Percentiles rank a stretch among this genome's conserved stretches.
Conservation (phyloP, 495 filamentous ascomycete genomes). For the Aeminium ludgeri region DNA sequence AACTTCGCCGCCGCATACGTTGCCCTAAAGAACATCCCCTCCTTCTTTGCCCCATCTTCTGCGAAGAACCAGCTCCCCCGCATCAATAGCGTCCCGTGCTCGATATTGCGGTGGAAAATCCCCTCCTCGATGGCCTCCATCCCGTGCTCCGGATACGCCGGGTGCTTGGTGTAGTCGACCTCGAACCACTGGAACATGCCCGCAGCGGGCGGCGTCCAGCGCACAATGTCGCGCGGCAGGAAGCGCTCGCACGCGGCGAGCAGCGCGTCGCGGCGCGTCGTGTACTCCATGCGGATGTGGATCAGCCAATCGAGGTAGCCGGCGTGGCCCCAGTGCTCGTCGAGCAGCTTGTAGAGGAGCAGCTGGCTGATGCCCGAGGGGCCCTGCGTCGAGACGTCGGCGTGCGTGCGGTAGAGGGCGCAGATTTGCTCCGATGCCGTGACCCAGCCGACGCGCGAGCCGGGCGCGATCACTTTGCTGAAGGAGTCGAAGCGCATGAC, state of each 20-base stretch:
- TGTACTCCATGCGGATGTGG: slow-evolving; percentile 67
- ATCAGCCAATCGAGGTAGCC: slow-evolving; percentile 87
- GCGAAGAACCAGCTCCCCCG: slow-evolving; percentile 83
- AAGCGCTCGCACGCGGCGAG: slow-evolving; percentile 69
- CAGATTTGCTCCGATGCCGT: slow-evolving; percentile 67
- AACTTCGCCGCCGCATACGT: slow-evolving; percentile 71
- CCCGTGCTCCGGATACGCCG: slow-evolving; percentile 29
- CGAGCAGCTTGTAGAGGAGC: slow-evolving; percentile 71
- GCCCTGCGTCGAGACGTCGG: slow-evolving; percentile 66
- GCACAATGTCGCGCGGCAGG: slow-evolving; percentile 59
- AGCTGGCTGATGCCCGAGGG: slow-evolving; percentile 71
- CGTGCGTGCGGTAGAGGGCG: slow-evolving; percentile 58
- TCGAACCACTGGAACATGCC: slow-evolving; percentile 97
- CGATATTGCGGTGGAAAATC: slow-evolving; percentile 58
- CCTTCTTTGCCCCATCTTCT: slow-evolving; percentile 29
- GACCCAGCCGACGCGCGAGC: slow-evolving; percentile 45
- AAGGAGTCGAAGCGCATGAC: slow-evolving; percentile 54
- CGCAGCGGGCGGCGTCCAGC: slow-evolving; percentile 70
- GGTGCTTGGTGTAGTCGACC: slow-evolving; percentile 60
- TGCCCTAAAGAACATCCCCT: slow-evolving; percentile 68
- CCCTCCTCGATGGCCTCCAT: slow-evolving; percentile 64
- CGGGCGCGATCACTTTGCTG: slow-evolving; percentile 49
- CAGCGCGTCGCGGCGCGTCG: slow-evolving; percentile 54
- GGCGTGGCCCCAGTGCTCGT: slow-evolving; percentile 87
- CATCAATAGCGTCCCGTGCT: slow-evolving; percentile 55